Base-by-base conservation (phyloP, 2,329 filamentous ascomycete genomes). In the Xylaria multiplex region DNA sequence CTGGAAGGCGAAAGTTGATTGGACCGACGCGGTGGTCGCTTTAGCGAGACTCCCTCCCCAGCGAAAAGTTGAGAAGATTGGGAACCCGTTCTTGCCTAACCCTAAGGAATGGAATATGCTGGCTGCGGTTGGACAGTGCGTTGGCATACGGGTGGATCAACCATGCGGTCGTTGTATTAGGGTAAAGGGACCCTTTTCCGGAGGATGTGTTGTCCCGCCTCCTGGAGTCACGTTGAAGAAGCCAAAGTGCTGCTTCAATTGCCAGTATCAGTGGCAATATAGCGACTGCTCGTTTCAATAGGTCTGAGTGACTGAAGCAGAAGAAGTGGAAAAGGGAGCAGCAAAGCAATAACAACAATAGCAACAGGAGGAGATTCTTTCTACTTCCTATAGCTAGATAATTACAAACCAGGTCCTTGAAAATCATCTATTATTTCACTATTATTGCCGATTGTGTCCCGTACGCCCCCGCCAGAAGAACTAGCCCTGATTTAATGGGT, bases 71-170 rank as follows among this genome's bases (percentile, higher is more conserved):
- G 1, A 19, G 14, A 57, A 35, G 42, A 14, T 9, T 13, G 13
- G 27, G 2, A 3, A 2, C 2, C 35, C 52, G 0, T 63, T 63
- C 43, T 2, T 4, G 14, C 13, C n/a, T 11, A 57, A 62, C 13
- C 55, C 45, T 6, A 0, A 1, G 32, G 40, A 59, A 16, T 46
- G 16, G 3, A 62, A 64, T 22, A 13, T 57, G 6, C 11, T 48
- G 2, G 59, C 64, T 6, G 49, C 53, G 1, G 40, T 55, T 9
- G 56, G 57, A 2, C 64, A 67, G 49, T 37, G 57, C 13, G 62
- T 65, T 1, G 67, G 67, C 2, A 40, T 49, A 5, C 22, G 30
- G 32, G 60, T 64, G 11, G 45, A 22, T 2, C 22, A 43, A 1
- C 60, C 60, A 11, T 69, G 67, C 43, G 2, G 8, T 2, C 22